A percentile compares a stretch with the other conserved stretches of the same genome.
Evolutionary conservation across 352 stramenopile genomes (phyloP).

Genomic region (Phytophthora brassicae): DNA sequence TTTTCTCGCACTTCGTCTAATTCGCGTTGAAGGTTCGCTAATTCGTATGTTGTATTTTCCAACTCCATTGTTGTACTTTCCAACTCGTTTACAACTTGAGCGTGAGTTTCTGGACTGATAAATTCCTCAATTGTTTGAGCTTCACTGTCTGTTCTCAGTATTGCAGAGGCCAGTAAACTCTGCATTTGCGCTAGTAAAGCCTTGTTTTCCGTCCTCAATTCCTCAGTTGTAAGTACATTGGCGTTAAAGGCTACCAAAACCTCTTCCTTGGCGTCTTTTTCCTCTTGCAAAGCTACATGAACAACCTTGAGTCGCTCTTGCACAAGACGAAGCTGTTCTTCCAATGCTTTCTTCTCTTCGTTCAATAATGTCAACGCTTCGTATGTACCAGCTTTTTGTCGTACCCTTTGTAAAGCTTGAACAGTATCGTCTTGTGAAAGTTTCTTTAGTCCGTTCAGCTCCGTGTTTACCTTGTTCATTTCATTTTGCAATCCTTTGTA

Average conservation of each 20-base stretch:
- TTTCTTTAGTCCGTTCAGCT: conserved; percentile 42
- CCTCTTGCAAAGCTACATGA: conserved; percentile 12
- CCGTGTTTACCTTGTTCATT: conserved; percentile 27
- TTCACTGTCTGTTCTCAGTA: background rate
- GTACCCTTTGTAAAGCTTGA: conserved; percentile 62
- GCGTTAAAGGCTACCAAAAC: conserved; percentile 8
- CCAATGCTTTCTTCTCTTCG: conserved; percentile 56
- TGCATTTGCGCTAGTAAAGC: conserved; percentile 12
- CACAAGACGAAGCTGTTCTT: conserved; percentile 33
- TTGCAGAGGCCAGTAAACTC: background rate
- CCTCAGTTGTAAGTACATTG: conserved; percentile 19
- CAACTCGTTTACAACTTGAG: conserved; percentile 12
- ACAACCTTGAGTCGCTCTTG: conserved; percentile 29
- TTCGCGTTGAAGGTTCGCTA: conserved; percentile 23
- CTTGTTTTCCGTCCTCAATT: conserved; percentile 36
- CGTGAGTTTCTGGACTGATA: conserved; percentile 12
- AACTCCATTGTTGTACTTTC: conserved; percentile 9
- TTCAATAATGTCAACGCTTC: conserved; percentile 60
- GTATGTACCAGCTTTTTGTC: conserved; percentile 58
- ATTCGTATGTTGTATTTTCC: conserved; percentile 11
- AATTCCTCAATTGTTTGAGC: conserved; percentile 16
- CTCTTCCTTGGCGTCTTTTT: conserved; percentile 22
- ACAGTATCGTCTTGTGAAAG: conserved; percentile 79
- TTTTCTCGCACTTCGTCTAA: conserved; percentile 35
- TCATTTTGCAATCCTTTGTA: conserved; percentile 35